Evolutionary conservation across 2,329 filamentous ascomycete genomes (phyloP).

Genomic region (Chaetomiaceae sp.): DNA sequence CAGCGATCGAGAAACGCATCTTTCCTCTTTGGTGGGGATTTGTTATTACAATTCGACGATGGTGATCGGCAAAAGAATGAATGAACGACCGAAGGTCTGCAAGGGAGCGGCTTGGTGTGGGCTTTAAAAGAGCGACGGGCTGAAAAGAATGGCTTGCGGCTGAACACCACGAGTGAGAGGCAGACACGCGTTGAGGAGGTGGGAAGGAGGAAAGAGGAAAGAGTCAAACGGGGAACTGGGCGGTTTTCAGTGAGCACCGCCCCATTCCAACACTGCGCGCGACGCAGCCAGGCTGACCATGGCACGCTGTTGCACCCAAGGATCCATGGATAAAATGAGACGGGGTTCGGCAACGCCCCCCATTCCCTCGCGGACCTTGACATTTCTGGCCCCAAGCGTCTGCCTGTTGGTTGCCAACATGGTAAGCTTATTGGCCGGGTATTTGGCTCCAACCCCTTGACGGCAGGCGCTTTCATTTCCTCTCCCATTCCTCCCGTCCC

Average conservation of each 20-base stretch:
- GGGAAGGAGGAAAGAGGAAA: constrained; percentile 12
- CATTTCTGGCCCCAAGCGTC: background rate
- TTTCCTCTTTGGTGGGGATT: constrained; percentile 31
- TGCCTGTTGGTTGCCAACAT: background rate
- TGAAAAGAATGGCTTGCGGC: constrained; percentile 20
- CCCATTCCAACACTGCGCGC: background rate
- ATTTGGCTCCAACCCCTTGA: background rate
- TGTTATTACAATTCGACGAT: background rate
- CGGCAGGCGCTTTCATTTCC: background rate
- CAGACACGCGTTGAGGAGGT: constrained; percentile 10
- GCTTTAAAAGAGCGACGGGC: constrained; percentile 17
- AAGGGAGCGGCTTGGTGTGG: constrained; percentile 12
- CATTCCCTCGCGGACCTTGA: constrained; percentile 1
- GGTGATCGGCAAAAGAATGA: constrained; percentile 13
- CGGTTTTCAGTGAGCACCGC: constrained; percentile 15
- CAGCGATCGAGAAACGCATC: constrained; percentile 51
- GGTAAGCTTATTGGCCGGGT: constrained; percentile 6
- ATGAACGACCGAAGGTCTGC: constrained; percentile 11
- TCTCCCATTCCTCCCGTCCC: background rate
- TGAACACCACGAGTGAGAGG: constrained; percentile 19
- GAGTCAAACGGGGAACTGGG: background rate
- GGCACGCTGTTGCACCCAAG: constrained; percentile 13
- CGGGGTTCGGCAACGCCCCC: background rate
- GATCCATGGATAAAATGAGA: constrained; percentile 7
- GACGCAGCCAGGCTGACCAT: background rate